phyloP scores from a whole-genome alignment of 2,329 filamentous ascomycete genomes.

The Dendryphion nanum region DNA sequence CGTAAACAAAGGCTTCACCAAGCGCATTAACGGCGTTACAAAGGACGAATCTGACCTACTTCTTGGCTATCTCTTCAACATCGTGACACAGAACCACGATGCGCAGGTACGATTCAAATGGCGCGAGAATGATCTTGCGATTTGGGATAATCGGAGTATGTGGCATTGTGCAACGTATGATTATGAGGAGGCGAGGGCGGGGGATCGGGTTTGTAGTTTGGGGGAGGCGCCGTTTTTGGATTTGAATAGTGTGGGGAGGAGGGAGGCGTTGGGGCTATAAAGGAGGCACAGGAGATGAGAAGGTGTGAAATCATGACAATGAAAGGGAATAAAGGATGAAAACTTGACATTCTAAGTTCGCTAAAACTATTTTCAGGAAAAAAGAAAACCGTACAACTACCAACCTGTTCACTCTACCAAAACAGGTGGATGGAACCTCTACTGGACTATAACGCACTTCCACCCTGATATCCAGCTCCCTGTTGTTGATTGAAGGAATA shows the following conservation, averaged over 20 bases:
- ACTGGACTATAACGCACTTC: no score
- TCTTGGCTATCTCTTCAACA: slow-evolving; percentile 45
- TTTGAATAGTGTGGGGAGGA: slow-evolving; percentile 3
- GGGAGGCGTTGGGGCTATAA: no score
- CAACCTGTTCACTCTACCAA: no score
- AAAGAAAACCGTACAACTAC: no score
- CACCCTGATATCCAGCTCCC: no score
- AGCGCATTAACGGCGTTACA: neutral
- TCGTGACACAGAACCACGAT: slow-evolving; percentile 57
- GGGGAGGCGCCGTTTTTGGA: slow-evolving; percentile 46
- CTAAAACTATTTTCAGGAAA: no score
- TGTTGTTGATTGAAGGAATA: no score
- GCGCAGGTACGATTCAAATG: slow-evolving; percentile 56
- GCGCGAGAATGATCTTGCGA: slow-evolving; percentile 31
- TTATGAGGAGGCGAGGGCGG: slow-evolving; percentile 46
- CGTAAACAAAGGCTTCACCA: neutral
- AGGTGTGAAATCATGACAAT: no score
- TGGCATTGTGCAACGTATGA: neutral
- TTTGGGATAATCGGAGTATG: slow-evolving; percentile 5
- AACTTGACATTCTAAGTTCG: no score
- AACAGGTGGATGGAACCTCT: no score
- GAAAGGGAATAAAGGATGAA: no score
- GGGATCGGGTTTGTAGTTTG: slow-evolving; percentile 54
- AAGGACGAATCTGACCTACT: slow-evolving; percentile 23
- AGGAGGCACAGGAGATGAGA: no score